Evolutionary conservation across 441 rosid species (phyloP), one percentile per base, ranked within the genome.

Genomic region (Kokia cookei): DNA sequence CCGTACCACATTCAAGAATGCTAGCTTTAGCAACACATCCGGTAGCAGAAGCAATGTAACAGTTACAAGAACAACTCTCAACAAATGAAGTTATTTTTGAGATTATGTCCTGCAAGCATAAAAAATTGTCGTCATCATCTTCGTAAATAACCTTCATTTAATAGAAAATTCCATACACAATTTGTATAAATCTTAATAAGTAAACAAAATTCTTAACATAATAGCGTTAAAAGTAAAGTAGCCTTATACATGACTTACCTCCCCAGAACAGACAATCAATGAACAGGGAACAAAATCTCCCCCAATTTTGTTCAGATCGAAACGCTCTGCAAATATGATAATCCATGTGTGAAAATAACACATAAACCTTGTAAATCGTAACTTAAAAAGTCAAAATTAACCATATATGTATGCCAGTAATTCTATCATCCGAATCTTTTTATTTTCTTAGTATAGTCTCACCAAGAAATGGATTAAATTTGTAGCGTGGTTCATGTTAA

Each of bases 91-190:
- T 17, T 69, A 54, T 17, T 32, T 69, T 51, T 3, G 26, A 45
- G 4, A 69, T 69, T 29, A 69, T 53, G 47, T 69, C 73, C 73
- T 69, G 19, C 45, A 69, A 35, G 45, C 10, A 69, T 10, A 69
- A 69, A n/a, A 53, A 54, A 65, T 32, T 29, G 32, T 14, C 19
- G 1, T 15, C 29, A 13, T 53, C 59, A 15, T 68, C 5, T 32
- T 32, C 27, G 9, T 27, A 22, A 43, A 2, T 45, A 65, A 45
- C 4, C 69, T 43, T 43, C 12, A 65, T 22, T 22, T 17, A 11
- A 43, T 40, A 40, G 48, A 63, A 63, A 63, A 37, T 9, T 9
- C 19, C 2, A 4, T 19, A 15, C 5, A 17, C 17, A 40, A 40
- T 12, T 19, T 42, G 0, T 0, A 64, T 12, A 19, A 64, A 17